Evolutionary conservation across 179 eudicot species (phyloP).

Genomic region (Spergularia azorica): DNA sequence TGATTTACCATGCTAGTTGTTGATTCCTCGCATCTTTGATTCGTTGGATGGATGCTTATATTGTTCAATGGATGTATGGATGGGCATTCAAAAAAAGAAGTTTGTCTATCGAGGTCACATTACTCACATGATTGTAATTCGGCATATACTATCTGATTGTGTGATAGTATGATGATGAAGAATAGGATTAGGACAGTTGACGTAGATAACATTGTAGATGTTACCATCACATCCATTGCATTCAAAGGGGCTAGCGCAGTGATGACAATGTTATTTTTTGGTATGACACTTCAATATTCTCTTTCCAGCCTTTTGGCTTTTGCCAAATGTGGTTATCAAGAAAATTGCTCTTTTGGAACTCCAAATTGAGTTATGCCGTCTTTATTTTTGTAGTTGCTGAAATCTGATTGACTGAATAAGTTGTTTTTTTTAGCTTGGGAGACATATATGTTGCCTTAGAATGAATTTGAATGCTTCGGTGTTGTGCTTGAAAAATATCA

Average conservation of each 20-base stretch:
- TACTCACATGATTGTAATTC: constrained; percentile 4
- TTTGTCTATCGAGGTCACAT: constrained; percentile 4
- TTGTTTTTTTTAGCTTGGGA: background rate
- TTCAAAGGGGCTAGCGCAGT: too few species aligned
- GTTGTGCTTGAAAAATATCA: background rate
- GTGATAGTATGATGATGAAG: background rate
- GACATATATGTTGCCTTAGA: too few species aligned
- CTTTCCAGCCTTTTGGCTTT: too few species aligned
- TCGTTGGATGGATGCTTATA: too few species aligned
- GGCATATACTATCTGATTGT: background rate
- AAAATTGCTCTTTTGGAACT: background rate
- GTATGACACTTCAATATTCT: too few species aligned
- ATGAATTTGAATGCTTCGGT: too few species aligned
- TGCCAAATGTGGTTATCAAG: background rate
- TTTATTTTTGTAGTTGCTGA: too few species aligned
- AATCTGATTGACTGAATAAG: too few species aligned
- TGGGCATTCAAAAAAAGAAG: background rate
- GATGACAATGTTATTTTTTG: too few species aligned
- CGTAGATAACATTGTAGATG: too few species aligned
- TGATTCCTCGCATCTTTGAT: too few species aligned
- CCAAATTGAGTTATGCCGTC: background rate
- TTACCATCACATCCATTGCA: background rate
- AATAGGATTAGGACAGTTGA: background rate
- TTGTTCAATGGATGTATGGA: constrained; percentile 1
- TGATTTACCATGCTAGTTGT: too few species aligned